Evolutionary conservation across 805 yeast species (phyloP), one percentile per base, ranked within the genome.

Genomic region (Lipomyces kockii): DNA sequence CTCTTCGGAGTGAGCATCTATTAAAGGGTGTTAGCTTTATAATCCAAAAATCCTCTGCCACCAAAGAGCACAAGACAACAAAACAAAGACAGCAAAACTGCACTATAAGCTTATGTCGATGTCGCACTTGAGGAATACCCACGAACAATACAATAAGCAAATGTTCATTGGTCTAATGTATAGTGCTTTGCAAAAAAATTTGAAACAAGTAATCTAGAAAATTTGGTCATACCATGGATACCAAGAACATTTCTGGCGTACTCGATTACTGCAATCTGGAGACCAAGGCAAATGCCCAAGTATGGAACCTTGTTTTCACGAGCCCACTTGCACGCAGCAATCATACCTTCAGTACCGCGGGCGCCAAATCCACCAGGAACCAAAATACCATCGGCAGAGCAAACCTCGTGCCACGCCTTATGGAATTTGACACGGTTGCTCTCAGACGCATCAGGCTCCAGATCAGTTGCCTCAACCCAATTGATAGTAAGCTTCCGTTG

Each of bases 321-420:
- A n/a, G 99, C 99, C 89, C 96, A 95, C 80, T 91, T 89, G 64
- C 98, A 97, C 68, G 98, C 99, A 51, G 91, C 82, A 78, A 95
- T 84, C 99, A 95, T 95, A 75, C 99, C 99, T 81, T 95, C 98
- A 67, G 92, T 91, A 81, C 99, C 99, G 80, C 99, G 89, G 60
- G 87, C 81, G 67, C 99, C 99, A 77, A 95, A 95, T 1, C 99
- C 99, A 77, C 99, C 99, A 52, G 99, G 99, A 66, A 95, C 97
- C 67, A 95, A 85, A 71, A 95, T 90, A 80, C 99, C 98, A 79
- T 95, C 97, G 32, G 98, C 97, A 75, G 89, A 87, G 78, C 97
- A 91, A 72, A 95, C 88, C 73, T 84, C 82, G 75, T 92, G 94
- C 99, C 99, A 95, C 62, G 98, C 97, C 79, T 90, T 89, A 80